Percentiles rank a stretch among this genome's conserved stretches.
phyloP scores from a whole-genome alignment of 148 eudicot species.

The Agrostemma githago region DNA sequence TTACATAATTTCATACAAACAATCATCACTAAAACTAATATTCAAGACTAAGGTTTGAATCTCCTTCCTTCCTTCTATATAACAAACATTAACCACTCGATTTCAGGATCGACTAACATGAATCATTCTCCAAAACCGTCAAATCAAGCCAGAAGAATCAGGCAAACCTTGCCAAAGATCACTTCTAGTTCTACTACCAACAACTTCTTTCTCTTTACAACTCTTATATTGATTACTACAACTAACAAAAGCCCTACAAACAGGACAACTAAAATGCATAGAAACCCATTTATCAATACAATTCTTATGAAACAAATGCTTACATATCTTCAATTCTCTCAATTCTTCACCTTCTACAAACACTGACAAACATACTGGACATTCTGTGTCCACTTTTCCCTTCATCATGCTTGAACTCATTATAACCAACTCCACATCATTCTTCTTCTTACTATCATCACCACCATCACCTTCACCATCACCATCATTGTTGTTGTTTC shows the following conservation, averaged over 20 bases:
- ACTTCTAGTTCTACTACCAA: neutral
- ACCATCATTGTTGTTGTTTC: neutral
- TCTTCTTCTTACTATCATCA: neutral
- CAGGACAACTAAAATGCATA: slow-evolving; percentile 24
- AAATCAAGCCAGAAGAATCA: slow-evolving; percentile 30
- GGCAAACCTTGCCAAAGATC: slow-evolving; percentile 37
- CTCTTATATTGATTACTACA: neutral
- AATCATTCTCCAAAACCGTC: neutral
- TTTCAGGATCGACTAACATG: too few relatives aligned
- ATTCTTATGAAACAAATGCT: slow-evolving; percentile 25
- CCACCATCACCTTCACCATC: neutral
- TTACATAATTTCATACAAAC: neutral
- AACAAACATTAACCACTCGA: neutral
- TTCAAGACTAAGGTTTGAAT: too few relatives aligned
- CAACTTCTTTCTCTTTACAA: slow-evolving; percentile 11
- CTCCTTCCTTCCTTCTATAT: neutral
- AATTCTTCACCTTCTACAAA: slow-evolving; percentile 24
- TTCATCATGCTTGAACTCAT: neutral
- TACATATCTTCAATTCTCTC: slow-evolving; percentile 20
- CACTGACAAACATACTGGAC: slow-evolving; percentile 27
- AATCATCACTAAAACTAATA: neutral
- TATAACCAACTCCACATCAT: slow-evolving; percentile 20
- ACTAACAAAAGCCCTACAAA: slow-evolving; percentile 24
- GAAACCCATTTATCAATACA: slow-evolving; percentile 33
- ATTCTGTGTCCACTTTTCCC: slow-evolving; percentile 24